Evolutionary conservation across 768 basidiomycete species (phyloP).

Genomic region (Pholiota conissans): DNA sequence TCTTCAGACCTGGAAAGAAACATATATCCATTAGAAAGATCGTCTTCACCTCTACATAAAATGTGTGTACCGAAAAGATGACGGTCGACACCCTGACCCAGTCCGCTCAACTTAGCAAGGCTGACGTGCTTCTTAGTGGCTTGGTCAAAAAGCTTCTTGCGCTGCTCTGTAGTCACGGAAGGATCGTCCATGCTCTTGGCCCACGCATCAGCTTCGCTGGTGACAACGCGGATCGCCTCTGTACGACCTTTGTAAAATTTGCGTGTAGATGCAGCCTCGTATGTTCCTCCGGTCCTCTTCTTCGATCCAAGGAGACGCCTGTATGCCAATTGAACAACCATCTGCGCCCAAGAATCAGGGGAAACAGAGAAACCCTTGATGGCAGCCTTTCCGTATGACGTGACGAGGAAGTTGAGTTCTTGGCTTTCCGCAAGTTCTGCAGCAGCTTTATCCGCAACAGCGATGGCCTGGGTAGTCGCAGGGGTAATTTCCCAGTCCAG

Average conservation of each 20-base stretch:
- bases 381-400: conserved; percentile 79
- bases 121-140: conserved; percentile 66
- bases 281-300: conserved; percentile 74
- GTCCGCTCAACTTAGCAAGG: conserved; percentile 65
- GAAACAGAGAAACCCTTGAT: conserved; percentile 89
- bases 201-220: conserved; percentile 75
- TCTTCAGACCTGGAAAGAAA: conserved; percentile 60
- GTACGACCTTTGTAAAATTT: conserved; percentile 88
- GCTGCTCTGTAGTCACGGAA: conserved; percentile 36
- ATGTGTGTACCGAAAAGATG: conserved; percentile 72
- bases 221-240: conserved; percentile 89
- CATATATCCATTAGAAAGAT: background rate
- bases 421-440: conserved; percentile 62
- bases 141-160: conserved; percentile 51
- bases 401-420: conserved; percentile 59
- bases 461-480: conserved; percentile 50
- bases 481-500: conserved; percentile 65
- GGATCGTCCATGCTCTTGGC: conserved; percentile 70
- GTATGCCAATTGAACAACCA: conserved; percentile 90
- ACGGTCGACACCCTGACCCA: conserved; percentile 80
- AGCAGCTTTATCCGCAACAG: conserved; percentile 53
- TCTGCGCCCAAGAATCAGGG: conserved; percentile 94
- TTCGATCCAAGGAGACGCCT: conserved; percentile 59
- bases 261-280: conserved; percentile 92
- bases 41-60: background rate